phyloP scores from a whole-genome alignment of 257 asterid genomes.

The Solanum peruvianum region DNA sequence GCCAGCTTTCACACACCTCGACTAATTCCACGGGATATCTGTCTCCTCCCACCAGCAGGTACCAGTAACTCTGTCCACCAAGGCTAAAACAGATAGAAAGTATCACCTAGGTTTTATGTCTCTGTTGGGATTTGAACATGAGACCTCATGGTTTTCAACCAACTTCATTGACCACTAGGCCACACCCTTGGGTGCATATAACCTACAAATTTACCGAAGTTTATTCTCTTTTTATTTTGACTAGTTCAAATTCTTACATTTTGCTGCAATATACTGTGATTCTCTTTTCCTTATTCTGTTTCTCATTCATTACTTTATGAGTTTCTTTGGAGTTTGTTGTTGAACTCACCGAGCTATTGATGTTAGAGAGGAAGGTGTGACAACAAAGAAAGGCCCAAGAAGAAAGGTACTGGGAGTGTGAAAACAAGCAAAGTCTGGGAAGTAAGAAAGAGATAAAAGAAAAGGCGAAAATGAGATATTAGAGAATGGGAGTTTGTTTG shows the following conservation, averaged over 20 bases:
- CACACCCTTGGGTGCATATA: not conserved
- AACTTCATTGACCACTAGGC: not conserved
- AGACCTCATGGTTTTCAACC: not conserved
- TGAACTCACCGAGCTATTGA: not conserved
- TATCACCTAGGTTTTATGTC: not conserved
- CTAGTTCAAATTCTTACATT: not conserved
- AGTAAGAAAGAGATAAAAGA: not conserved
- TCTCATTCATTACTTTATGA: not conserved
- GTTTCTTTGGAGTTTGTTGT: not conserved
- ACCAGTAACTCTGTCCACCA: not conserved
- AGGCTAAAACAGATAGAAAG: not conserved
- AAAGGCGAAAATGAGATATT: not conserved
- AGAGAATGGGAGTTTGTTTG: not conserved
- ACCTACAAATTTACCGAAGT: not conserved
- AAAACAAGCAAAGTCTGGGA: not conserved
- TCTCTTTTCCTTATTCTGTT: not conserved
- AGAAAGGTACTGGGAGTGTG: not conserved
- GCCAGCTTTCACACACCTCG: not conserved
- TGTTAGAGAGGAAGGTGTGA: not conserved
- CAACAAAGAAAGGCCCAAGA: not conserved
- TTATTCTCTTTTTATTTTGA: not conserved
- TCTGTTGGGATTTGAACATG: not conserved
- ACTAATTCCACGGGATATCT: not conserved
- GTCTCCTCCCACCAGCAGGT: not conserved
- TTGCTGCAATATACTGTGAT: not conserved